These are phyloP conservation scores for Coemansia sp. DNA, from an alignment of 192 early-diverging fungal species.

Conservation along the genomic window DNA sequence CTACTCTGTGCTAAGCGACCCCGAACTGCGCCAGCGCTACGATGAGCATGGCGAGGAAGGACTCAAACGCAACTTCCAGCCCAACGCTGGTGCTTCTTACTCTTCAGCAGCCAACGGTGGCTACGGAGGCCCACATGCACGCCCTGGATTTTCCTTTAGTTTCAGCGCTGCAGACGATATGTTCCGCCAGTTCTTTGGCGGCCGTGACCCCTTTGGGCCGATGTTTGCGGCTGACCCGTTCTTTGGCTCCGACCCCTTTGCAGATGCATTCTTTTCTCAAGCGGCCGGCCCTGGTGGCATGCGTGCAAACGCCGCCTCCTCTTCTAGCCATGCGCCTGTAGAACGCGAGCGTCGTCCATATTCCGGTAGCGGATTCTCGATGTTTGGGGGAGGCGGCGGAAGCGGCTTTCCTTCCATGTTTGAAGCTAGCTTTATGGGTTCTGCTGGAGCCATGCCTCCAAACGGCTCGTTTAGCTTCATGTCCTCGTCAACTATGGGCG, in stretches of 20 bases:
- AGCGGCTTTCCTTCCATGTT: slow-evolving; percentile 34
- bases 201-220: slow-evolving; percentile 45
- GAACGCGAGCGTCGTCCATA: slow-evolving; percentile 52
- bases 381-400: slow-evolving; percentile 28
- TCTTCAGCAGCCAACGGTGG: slow-evolving; percentile 7
- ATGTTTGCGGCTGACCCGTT: slow-evolving; percentile 38
- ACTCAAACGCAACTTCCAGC: slow-evolving; percentile 43
- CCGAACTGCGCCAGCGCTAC: slow-evolving; percentile 36
- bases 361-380: slow-evolving; percentile 35
- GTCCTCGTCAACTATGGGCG: slow-evolving; percentile 44
- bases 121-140: slow-evolving; percentile 3
- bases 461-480: slow-evolving; percentile 54
- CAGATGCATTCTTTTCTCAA: slow-evolving; percentile 44
- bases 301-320: slow-evolving; percentile 8
- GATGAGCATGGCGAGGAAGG: slow-evolving; percentile 53
- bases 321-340: slow-evolving; percentile 11
- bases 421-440: slow-evolving; percentile 16
- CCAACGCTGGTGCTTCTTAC: slow-evolving; percentile 11
- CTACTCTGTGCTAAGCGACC: slow-evolving; percentile 55
- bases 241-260: slow-evolving; percentile 42
- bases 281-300: slow-evolving; percentile 15
- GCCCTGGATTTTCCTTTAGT: slow-evolving; percentile 17
- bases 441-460: slow-evolving; percentile 23
- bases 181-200: slow-evolving; percentile 56
- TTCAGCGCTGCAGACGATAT: slow-evolving; percentile 50